phyloP scores from a whole-genome alignment of 352 stramenopile species.

The Globisporangium yorkense region DNA sequence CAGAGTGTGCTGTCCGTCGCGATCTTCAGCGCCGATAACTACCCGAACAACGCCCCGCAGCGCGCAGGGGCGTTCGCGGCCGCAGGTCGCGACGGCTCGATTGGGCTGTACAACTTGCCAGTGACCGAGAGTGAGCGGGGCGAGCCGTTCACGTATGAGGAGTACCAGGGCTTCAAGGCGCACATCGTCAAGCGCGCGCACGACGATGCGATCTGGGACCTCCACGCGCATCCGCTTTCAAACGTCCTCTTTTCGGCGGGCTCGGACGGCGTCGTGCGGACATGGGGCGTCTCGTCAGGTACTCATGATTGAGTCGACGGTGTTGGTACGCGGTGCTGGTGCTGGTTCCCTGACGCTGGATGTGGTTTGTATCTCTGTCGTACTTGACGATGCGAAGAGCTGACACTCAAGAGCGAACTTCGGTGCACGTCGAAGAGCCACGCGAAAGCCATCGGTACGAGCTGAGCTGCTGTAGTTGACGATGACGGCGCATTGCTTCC shows the following conservation, averaged over 20 bases:
- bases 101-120: slow-evolving; percentile 64
- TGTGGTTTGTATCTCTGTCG: slow-evolving; percentile 2
- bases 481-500: background rate
- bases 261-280: slow-evolving; percentile 70
- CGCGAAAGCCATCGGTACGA: slow-evolving; percentile 38
- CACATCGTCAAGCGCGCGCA: slow-evolving; percentile 71
- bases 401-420: slow-evolving; percentile 72
- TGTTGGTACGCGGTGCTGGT: background rate
- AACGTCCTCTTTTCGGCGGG: slow-evolving; percentile 81
- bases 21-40: slow-evolving; percentile 74
- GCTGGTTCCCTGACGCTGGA: background rate
- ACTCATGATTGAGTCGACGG: background rate
- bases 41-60: slow-evolving; percentile 39
- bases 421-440: slow-evolving; percentile 50
- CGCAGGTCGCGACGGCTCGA: slow-evolving; percentile 66
- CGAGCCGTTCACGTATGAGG: slow-evolving; percentile 62
- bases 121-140: slow-evolving; percentile 49
- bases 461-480: background rate
- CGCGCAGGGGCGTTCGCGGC: slow-evolving; percentile 61
- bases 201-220: slow-evolving; percentile 77
- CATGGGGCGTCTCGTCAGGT: slow-evolving; percentile 76
- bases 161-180: slow-evolving; percentile 67
- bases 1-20: slow-evolving; percentile 71
- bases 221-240: slow-evolving; percentile 75
- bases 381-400: slow-evolving; percentile 26